Evolutionary conservation across 805 yeast genomes (phyloP).

Genomic region (Yarrowia alimentaria): DNA sequence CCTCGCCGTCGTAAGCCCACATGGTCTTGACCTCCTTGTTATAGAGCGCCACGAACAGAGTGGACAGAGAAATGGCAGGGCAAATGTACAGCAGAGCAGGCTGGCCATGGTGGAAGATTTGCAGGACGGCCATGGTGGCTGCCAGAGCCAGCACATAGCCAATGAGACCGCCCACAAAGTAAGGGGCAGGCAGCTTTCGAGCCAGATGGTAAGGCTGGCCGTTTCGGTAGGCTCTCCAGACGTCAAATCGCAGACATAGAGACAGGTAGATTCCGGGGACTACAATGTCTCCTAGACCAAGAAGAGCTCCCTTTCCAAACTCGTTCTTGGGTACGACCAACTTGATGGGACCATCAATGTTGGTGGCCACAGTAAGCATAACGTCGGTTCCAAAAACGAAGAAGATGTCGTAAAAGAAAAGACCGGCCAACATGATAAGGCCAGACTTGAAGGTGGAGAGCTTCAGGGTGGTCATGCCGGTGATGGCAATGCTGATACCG

Average conservation of each 20-base stretch:
- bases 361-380: conserved; percentile 62
- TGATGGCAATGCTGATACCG: conserved; percentile 47
- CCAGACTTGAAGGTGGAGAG: conserved; percentile 50
- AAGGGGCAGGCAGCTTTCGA: conserved; percentile 44
- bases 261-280: conserved; percentile 57
- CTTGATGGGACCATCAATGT: conserved; percentile 55
- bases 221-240: conserved; percentile 43
- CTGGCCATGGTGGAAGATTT: conserved; percentile 50
- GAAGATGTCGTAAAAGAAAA: conserved; percentile 62
- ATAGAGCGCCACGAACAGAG: conserved; percentile 40
- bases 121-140: conserved; percentile 45
- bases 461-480: conserved; percentile 43
- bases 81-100: conserved; percentile 67
- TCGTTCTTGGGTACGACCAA: conserved; percentile 44
- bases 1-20: conserved; percentile 42
- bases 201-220: conserved; percentile 35
- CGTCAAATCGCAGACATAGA: conserved; percentile 56
- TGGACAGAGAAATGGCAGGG: conserved; percentile 47
- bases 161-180: conserved; percentile 48
- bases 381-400: conserved; percentile 63
- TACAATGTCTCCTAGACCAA: conserved; percentile 68
- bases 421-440: conserved; percentile 46
- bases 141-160: conserved; percentile 51
- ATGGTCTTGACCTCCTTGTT: conserved; percentile 46
- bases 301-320: conserved; percentile 39